Evolutionary conservation across 2,329 filamentous ascomycete species (phyloP).

Genomic region (Botrytis sinoallii): DNA sequence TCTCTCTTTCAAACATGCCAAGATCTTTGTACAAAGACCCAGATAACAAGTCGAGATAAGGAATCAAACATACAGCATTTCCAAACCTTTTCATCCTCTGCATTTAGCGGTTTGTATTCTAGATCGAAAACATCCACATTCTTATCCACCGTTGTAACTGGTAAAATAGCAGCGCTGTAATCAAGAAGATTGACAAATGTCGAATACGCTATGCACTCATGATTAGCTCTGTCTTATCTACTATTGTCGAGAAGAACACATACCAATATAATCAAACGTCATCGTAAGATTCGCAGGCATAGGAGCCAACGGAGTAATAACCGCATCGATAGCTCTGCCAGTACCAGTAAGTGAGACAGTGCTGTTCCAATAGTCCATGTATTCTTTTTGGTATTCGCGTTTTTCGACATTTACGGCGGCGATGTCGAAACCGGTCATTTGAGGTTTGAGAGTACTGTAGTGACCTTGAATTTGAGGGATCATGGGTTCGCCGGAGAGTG

Average conservation of each 20-base stretch:
- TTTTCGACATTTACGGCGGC: conserved; percentile 47
- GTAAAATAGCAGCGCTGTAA: conserved; percentile 41
- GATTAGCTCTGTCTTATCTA: too few relatives aligned
- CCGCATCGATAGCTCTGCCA: conserved; percentile 50
- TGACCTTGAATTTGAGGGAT: conserved; percentile 23
- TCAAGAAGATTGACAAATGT: conserved; percentile 26
- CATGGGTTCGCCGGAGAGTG: conserved; percentile 53
- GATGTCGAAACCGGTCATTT: conserved; percentile 36
- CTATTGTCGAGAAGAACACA: too few relatives aligned
- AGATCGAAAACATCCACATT: conserved; percentile 36
- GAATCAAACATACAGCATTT: conserved; percentile 33
- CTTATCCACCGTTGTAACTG: conserved; percentile 44
- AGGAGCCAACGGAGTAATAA: conserved; percentile 51
- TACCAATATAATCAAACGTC: conserved; percentile 15
- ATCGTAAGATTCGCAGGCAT: conserved; percentile 18
- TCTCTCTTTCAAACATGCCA: not conserved
- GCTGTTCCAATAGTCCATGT: conserved; percentile 50
- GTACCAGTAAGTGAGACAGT: conserved; percentile 30
- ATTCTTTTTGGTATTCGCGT: conserved; percentile 53
- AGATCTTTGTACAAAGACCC: not conserved
- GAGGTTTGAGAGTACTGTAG: conserved; percentile 36
- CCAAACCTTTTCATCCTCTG: conserved; percentile 32
- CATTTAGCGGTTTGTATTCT: conserved; percentile 33
- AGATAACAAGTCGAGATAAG: not conserved
- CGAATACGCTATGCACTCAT: conserved; percentile 5